Evolutionary conservation across 352 stramenopile genomes (phyloP), one percentile per base, ranked within the genome.

Genomic region (Globisporangium takayamanum): DNA sequence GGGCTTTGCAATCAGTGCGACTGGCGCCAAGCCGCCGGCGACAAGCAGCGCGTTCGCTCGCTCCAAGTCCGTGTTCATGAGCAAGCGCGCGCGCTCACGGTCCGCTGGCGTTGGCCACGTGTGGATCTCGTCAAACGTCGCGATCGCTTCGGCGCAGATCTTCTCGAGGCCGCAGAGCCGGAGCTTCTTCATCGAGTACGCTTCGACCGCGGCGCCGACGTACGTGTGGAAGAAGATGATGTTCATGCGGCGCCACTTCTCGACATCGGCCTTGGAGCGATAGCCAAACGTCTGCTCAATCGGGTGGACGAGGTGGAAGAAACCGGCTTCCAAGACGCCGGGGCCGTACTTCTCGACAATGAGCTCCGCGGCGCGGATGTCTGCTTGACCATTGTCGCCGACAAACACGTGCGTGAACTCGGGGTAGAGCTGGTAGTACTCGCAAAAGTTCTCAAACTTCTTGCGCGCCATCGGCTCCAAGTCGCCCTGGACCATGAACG

Each of bases 361-460:
- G 50, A 97, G 66, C 61, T 97, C 88, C 0, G 91, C 91, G 4
- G 92, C 88, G n/a, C 88, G 81, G 11, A 97, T 82, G 45, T 98
- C 92, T 26, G 84, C 90, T 74, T 98, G 92, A 14, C 89, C 97
- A 60, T 99, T 99, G 76, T 99, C 97, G 5, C 96, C 97, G 39
- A 99, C 88, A 70, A 99, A 99, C 14, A 99, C 88, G 69, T 98
- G 94, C 56, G 88, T 96, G 69, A 98, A 99, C 73, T 99, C 97
- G 1, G 97, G 96, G 68, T 99, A 99, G 33, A 99, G 87, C 52
- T 94, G 89, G 28, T 98, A 97, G 66, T 98, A 99, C 67, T 98
- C 84, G 55, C 77, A 62, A 60, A 92, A 92, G 62, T 93, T 94
- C 14, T 96, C 88, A 75, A 98, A 98, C 67, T 99, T 99, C 68